These are phyloP conservation scores for Pisolithus microcarpus DNA, from an alignment of 768 basidiomycete genomes.

Conservation along the genomic window DNA sequence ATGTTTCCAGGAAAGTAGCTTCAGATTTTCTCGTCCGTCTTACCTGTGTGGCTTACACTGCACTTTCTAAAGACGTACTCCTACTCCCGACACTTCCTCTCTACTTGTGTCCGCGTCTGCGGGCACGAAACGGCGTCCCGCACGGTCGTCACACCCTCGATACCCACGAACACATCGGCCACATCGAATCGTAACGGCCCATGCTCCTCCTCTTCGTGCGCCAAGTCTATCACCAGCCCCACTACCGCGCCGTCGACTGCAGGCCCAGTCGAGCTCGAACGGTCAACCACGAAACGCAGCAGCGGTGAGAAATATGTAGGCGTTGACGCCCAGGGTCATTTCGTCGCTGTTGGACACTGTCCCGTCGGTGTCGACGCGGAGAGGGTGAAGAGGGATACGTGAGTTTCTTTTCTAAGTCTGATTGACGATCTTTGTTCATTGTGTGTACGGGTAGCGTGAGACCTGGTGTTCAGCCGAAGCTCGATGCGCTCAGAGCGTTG, in stretches of 20 bases:
- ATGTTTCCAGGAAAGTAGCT: slow-evolving; percentile 69
- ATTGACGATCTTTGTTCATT: too few relatives aligned
- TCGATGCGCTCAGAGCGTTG: slow-evolving; percentile 71
- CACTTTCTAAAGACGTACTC: slow-evolving; percentile 63
- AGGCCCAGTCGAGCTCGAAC: not conserved
- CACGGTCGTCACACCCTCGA: not conserved
- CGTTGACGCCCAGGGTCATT: slow-evolving; percentile 85
- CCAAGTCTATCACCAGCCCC: slow-evolving; percentile 1
- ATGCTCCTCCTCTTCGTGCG: slow-evolving; percentile 1
- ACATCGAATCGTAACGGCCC: too few relatives aligned
- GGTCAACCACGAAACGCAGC: too few relatives aligned
- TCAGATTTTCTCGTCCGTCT: not conserved
- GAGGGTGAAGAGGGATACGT: slow-evolving; percentile 77
- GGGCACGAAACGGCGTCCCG: slow-evolving; percentile 74
- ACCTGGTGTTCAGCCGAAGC: slow-evolving; percentile 84
- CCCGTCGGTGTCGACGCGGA: slow-evolving; percentile 95
- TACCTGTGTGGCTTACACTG: not conserved
- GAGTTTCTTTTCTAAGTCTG: slow-evolving; percentile 18
- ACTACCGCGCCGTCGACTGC: not conserved
- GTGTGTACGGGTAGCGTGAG: slow-evolving; percentile 37
- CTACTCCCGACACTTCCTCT: slow-evolving; percentile 90
- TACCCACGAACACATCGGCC: not conserved
- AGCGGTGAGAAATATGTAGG: slow-evolving; percentile 21
- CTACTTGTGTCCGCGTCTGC: slow-evolving; percentile 92
- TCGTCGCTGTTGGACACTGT: slow-evolving; percentile 79